These are phyloP conservation scores for Beauveria medogensis DNA, from an alignment of 2,329 filamentous ascomycete genomes.

Conservation along the genomic window DNA sequence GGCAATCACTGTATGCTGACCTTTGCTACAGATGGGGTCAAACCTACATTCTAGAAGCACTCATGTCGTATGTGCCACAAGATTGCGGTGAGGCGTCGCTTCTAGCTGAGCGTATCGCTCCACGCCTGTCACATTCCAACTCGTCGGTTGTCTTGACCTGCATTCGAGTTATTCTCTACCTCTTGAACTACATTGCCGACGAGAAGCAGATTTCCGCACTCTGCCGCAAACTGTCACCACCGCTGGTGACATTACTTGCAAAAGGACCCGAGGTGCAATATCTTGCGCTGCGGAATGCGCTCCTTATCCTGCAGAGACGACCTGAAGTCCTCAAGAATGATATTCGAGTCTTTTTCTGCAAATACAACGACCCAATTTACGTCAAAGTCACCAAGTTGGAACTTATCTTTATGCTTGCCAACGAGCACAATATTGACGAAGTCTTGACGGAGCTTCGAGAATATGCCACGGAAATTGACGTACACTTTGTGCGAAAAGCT, in stretches of 20 bases:
- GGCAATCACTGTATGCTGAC: slow-evolving; percentile 9
- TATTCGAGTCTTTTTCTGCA: slow-evolving; percentile 98
- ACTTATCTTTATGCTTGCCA: slow-evolving; percentile 97
- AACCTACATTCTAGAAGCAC: slow-evolving; percentile 93
- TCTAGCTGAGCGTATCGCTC: slow-evolving; percentile 86
- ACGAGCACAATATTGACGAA: slow-evolving; percentile 88
- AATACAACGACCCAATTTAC: slow-evolving; percentile 99
- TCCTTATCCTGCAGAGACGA: slow-evolving; percentile 85
- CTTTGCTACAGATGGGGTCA: slow-evolving; percentile 73
- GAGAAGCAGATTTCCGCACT: slow-evolving; percentile 79
- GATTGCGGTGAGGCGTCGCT: slow-evolving; percentile 81
- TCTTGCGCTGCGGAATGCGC: slow-evolving; percentile 82
- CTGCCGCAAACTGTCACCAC: slow-evolving; percentile 88
- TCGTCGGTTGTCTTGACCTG: slow-evolving; percentile 94
- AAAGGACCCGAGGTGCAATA: slow-evolving; percentile 99
- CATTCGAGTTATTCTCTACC: slow-evolving; percentile 89
- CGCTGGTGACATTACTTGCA: slow-evolving; percentile 85
- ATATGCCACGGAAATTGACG: slow-evolving; percentile 96
- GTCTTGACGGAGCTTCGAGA: slow-evolving; percentile 90
- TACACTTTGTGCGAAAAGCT: slow-evolving; percentile 96
- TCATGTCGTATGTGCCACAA: slow-evolving; percentile 96
- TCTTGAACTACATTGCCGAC: slow-evolving; percentile 97
- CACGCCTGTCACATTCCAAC: slow-evolving; percentile 94
- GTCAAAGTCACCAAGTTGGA: slow-evolving; percentile 99
- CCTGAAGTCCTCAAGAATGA: slow-evolving; percentile 93